Percentiles rank a stretch among this genome's conserved stretches.
Evolutionary conservation across 2,329 filamentous ascomycete species (phyloP).

Genomic region (Chrysoporthe cubensis): DNA sequence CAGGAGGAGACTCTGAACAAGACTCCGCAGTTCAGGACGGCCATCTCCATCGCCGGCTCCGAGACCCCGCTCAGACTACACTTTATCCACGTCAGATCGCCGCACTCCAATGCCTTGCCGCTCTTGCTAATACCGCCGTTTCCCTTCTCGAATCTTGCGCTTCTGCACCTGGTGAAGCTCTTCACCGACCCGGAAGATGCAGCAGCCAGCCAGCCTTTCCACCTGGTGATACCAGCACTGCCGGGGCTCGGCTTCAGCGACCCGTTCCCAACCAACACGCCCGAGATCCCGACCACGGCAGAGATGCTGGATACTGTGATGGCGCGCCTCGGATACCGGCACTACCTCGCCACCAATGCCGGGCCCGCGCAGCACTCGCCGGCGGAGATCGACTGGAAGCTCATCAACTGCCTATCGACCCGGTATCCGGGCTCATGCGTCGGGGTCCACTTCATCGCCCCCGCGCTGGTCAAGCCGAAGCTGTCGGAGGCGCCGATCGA

Average conservation of each 20-base stretch:
- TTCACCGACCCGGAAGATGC: slow-evolving; percentile 58
- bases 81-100: slow-evolving; percentile 65
- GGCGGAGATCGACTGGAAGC: slow-evolving; percentile 55
- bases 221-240: slow-evolving; percentile 68
- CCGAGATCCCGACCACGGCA: slow-evolving; percentile 57
- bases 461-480: slow-evolving; percentile 55
- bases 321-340: slow-evolving; percentile 60
- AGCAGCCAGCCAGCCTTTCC: slow-evolving; percentile 56
- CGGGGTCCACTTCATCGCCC: slow-evolving; percentile 64
- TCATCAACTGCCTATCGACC: slow-evolving; percentile 53
- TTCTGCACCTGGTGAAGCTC: slow-evolving; percentile 57
- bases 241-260: slow-evolving; percentile 72
- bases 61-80: slow-evolving; percentile 58
- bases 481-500: slow-evolving; percentile 47
- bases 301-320: slow-evolving; percentile 63
- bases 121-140: slow-evolving; percentile 69
- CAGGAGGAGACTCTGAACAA: slow-evolving; percentile 63
- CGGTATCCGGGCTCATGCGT: slow-evolving; percentile 55
- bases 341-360: slow-evolving; percentile 61
- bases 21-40: slow-evolving; percentile 66
- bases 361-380: slow-evolving; percentile 51
- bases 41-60: slow-evolving; percentile 47
- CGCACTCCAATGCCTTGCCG: slow-evolving; percentile 59
- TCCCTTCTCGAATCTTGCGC: slow-evolving; percentile 65
- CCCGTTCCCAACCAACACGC: slow-evolving; percentile 53